Evolutionary conservation across 805 yeast genomes (phyloP).

Genomic region (Saturnispora hagleri): DNA sequence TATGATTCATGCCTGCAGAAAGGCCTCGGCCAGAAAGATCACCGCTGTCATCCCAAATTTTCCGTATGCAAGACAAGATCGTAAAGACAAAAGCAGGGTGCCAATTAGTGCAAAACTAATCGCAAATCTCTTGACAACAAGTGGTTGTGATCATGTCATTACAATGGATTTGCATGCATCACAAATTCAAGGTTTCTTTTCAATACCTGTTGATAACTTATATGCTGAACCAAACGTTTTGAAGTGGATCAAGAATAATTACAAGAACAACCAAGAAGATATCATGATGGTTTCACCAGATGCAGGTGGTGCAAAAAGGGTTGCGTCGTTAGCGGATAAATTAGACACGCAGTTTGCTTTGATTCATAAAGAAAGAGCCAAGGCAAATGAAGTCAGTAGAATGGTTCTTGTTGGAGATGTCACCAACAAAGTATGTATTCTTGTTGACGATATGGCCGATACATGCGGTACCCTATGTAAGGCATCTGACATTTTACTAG

Average conservation of each 20-base stretch:
- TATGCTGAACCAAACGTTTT: slow-evolving; percentile 92
- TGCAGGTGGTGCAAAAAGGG: slow-evolving; percentile 98
- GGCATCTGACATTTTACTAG: slow-evolving; percentile 81
- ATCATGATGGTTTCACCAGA: slow-evolving; percentile 91
- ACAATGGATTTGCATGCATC: slow-evolving; percentile 97
- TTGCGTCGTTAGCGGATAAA: slow-evolving; percentile 87
- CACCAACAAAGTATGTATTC: slow-evolving; percentile 65
- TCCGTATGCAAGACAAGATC: slow-evolving; percentile 96
- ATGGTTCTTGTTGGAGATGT: slow-evolving; percentile 98
- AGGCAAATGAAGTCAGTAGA: slow-evolving; percentile 88
- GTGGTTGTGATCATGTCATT: slow-evolving; percentile 92
- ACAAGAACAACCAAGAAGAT: slow-evolving; percentile 28
- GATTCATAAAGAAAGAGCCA: slow-evolving; percentile 91
- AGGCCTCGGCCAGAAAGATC: slow-evolving; percentile 91
- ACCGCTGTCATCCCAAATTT: slow-evolving; percentile 94
- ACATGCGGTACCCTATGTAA: slow-evolving; percentile 95
- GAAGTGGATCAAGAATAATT: slow-evolving; percentile 62
- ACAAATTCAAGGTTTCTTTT: slow-evolving; percentile 95
- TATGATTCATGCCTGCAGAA: slow-evolving; percentile 87
- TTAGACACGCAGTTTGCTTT: slow-evolving; percentile 89
- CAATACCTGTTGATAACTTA: slow-evolving; percentile 89
- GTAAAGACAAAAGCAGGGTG: slow-evolving; percentile 91
- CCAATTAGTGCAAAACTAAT: slow-evolving; percentile 92
- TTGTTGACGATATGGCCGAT: slow-evolving; percentile 97
- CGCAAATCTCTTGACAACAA: slow-evolving; percentile 84